Evolutionary conservation across 2,329 filamentous ascomycete genomes (phyloP).

Genomic region (Phialophora verrucosa): DNA sequence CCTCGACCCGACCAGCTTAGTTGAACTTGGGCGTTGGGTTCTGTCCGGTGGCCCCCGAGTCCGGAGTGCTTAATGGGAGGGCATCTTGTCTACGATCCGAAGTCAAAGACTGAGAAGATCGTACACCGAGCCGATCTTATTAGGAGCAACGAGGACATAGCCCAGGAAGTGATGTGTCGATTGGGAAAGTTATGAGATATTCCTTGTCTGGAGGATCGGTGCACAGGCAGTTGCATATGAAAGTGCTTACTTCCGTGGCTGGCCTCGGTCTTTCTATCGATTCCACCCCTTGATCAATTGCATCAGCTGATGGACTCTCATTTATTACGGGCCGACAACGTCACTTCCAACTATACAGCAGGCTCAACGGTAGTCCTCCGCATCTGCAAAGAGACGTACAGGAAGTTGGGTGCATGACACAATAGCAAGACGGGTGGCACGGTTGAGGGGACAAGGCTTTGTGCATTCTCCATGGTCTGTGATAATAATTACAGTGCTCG

Average conservation of each 20-base stretch:
- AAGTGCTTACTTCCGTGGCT: background rate
- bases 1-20: too few species aligned
- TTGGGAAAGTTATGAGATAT: too few species aligned
- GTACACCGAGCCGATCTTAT: too few species aligned
- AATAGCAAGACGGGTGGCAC: background rate
- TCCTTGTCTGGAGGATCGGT: too few species aligned
- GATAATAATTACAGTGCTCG: background rate
- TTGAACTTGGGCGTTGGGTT: too few species aligned
- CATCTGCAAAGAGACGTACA: background rate
- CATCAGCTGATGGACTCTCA: background rate
- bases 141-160: too few species aligned
- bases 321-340: background rate
- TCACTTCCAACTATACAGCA: background rate
- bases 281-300: background rate
- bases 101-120: too few species aligned
- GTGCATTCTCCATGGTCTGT: background rate
- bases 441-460: background rate
- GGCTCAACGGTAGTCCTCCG: background rate
- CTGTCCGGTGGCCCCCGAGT: too few species aligned
- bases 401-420: background rate
- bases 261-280: background rate
- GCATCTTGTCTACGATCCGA: too few species aligned
- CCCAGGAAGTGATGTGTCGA: too few species aligned
- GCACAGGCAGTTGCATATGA: background rate
- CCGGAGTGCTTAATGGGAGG: too few species aligned